phyloP scores from a whole-genome alignment of 2,329 filamentous ascomycete genomes.

The Neofusicoccum kwambonambiense region DNA sequence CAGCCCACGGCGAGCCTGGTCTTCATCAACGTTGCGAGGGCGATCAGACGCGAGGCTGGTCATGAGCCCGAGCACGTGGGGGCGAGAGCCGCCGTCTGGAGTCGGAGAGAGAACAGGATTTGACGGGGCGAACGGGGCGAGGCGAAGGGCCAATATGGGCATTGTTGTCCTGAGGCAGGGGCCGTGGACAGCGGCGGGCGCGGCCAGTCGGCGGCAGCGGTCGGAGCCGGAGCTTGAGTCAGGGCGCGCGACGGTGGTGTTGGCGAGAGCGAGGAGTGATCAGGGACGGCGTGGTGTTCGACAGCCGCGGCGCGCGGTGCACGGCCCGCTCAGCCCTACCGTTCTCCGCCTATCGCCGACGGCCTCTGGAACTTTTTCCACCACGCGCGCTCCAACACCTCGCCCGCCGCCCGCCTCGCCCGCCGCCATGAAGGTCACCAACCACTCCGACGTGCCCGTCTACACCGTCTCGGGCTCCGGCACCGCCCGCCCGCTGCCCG shows the following conservation, averaged over 20 bases:
- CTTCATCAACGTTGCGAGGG: slow-evolving; percentile 29
- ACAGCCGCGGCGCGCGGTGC: neutral
- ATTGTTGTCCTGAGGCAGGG: slow-evolving; percentile 5
- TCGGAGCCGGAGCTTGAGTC: neutral
- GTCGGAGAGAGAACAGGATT: neutral
- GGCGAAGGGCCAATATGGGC: neutral
- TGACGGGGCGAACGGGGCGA: neutral
- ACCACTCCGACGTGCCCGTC: slow-evolving; percentile 79
- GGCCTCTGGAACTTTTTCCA: slow-evolving; percentile 12
- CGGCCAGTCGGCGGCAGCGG: slow-evolving; percentile 1
- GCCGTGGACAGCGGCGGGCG: neutral
- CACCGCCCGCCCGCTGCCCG: slow-evolving; percentile 81
- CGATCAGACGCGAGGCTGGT: slow-evolving; percentile 35
- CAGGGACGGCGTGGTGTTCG: neutral
- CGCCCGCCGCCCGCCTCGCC: slow-evolving; percentile 15
- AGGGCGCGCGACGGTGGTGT: neutral
- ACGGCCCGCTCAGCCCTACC: slow-evolving; percentile 17
- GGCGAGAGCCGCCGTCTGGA: neutral
- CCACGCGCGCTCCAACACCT: neutral
- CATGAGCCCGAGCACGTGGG: slow-evolving; percentile 23
- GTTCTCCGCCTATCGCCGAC: slow-evolving; percentile 6
- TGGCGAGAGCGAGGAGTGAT: neutral
- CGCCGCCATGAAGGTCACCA: slow-evolving; percentile 72
- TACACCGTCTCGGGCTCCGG: slow-evolving; percentile 94
- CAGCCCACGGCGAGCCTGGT: neutral